phyloP scores from a whole-genome alignment of 1,139 yeast genomes.

The Candida tetrigidarum region DNA sequence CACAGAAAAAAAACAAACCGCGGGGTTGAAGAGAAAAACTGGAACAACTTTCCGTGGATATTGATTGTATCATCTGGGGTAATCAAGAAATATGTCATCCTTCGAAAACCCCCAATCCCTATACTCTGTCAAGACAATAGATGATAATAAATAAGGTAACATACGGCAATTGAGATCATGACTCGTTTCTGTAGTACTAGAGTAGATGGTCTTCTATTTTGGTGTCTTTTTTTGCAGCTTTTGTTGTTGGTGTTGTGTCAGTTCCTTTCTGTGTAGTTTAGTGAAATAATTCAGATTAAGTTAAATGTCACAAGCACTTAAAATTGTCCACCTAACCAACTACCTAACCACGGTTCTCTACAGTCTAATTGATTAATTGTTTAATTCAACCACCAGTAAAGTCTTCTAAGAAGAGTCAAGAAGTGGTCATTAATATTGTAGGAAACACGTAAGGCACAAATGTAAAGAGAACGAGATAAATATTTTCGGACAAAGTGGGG shows the following conservation, averaged over 20 bases:
- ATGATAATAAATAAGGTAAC: not conserved
- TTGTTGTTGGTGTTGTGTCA: not conserved
- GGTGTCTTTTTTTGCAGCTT: not conserved
- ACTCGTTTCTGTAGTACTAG: too few relatives aligned
- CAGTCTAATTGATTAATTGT: too few relatives aligned
- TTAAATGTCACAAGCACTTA: constrained; percentile 8
- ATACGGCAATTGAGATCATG: not conserved
- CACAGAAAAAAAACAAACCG: not conserved
- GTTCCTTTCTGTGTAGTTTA: too few relatives aligned
- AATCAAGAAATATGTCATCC: not conserved
- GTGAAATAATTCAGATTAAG: not conserved
- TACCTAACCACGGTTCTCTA: not conserved
- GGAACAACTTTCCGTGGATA: constrained; percentile 6
- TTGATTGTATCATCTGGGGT: constrained; percentile 6
- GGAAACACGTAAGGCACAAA: too few relatives aligned
- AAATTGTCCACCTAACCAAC: not conserved
- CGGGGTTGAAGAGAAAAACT: not conserved
- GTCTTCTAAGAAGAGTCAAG: too few relatives aligned
- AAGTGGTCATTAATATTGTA: too few relatives aligned
- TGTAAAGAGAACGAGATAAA: too few relatives aligned
- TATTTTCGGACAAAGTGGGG: not conserved
- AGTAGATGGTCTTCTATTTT: too few relatives aligned
- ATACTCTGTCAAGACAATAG: not conserved
- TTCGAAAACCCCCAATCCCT: too few relatives aligned
- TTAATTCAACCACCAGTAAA: too few relatives aligned